Percentiles rank a stretch among this genome's conserved stretches.
Conservation (phyloP, 495 filamentous ascomycete genomes). For the Talaromyces trachyspermus region DNA sequence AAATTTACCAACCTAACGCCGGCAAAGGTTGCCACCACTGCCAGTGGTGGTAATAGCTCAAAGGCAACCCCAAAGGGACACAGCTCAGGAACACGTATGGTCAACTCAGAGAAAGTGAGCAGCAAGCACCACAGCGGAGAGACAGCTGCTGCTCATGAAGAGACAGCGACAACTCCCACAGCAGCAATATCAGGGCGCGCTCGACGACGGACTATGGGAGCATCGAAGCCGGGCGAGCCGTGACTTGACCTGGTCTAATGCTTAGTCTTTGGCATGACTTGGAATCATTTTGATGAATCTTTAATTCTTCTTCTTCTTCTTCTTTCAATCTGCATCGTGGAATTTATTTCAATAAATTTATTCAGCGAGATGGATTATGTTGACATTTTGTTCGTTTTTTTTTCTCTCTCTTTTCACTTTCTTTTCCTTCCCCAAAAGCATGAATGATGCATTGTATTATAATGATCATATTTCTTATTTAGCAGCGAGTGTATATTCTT, state of each 20-base stretch:
- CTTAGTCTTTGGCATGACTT: too few species aligned
- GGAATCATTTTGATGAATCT: too few species aligned
- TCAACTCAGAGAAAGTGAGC: neutral
- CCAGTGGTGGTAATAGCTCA: neutral
- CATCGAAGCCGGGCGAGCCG: too few species aligned
- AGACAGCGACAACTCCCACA: too few species aligned
- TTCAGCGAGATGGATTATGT: neutral
- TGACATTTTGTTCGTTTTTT: neutral
- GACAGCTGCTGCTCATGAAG: neutral
- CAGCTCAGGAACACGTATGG: neutral
- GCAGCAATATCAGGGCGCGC: too few species aligned
- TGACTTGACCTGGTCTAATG: too few species aligned
- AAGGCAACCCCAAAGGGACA: neutral
- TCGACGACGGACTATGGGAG: too few species aligned
- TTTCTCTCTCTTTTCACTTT: neutral
- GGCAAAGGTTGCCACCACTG: too few species aligned
- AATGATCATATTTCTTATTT: neutral
- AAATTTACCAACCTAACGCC: too few species aligned
- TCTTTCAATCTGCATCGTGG: too few species aligned
- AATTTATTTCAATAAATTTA: neutral
- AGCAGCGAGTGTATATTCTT: neutral
- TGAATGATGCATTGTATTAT: constrained; percentile 2
- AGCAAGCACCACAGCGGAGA: neutral
- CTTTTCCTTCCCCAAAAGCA: neutral
- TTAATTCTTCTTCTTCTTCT: too few species aligned